Evolutionary conservation across 441 rosid genomes (phyloP), one percentile per base, ranked within the genome.

Genomic region (Pelargonium fulgidum): DNA sequence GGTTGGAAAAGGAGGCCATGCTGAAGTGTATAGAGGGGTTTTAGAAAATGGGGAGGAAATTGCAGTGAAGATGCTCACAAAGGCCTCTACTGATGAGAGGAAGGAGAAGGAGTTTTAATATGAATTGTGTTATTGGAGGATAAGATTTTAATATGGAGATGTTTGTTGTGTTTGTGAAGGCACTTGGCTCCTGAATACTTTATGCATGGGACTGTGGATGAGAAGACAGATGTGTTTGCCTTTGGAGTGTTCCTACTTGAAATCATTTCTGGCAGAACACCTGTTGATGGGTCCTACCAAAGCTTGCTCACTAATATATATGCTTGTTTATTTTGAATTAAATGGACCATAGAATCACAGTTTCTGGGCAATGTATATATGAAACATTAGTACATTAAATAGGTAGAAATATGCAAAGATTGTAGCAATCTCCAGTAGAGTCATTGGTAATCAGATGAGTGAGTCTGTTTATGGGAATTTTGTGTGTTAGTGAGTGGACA

Each of bases 111-210:
- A 91, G 47, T 93, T 93, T 70, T 77, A 19, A 4, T 11, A n/a
- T 29, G 13, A 19, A 62, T 14, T n/a, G 26, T 9, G 13, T 69
- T 42, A 41, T 13, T 9, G 0, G 4, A 59, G 20, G 20, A 9
- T 11, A 45, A 20, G 8, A 13, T 4, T 13, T 24, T 2, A 13
- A 70, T 59, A 48, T 68, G 41, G 41, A 63, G 33, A 26, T 26
- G 33, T 26, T 68, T 24, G 36, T 26, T 24, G 36, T 39, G 19
- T 56, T 24, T 3, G 3, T 52, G n/a, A 65, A 93, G 97, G 80
- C 99, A 93, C 76, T 84, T 93, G 39, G 99, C 99, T 14, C 98
- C 98, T 1, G 98, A 93, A 83, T 93, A 93, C 84, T 93, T 86
- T 48, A 83, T 82, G 87, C 97, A 89, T 81, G 99, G 99, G 67